Conservation (phyloP, 305 asterid genomes). For the Stenogyne calaminthoides region DNA sequence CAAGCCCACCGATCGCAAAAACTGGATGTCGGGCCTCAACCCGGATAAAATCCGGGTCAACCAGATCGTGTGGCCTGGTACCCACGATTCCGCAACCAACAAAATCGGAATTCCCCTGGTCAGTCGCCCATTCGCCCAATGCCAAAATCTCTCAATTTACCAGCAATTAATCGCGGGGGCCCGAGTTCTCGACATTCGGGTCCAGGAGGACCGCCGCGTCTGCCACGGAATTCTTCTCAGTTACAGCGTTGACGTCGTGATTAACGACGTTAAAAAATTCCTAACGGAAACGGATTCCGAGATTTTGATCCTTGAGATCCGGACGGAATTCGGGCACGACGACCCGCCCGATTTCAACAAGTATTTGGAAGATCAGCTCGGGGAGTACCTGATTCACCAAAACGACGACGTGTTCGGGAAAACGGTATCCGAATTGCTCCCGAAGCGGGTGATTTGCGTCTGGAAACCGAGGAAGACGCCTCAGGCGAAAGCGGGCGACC, state of each 20-base stretch:
- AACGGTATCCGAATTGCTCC: conserved; percentile 65
- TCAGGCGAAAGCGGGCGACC: conserved; percentile 59
- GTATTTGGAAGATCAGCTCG: conserved; percentile 65
- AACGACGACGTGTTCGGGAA: conserved; percentile 66
- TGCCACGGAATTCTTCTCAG: conserved; percentile 82
- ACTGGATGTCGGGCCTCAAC: conserved; percentile 72
- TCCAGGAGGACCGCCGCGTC: conserved; percentile 68
- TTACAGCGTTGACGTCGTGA: conserved; percentile 64
- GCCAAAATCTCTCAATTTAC: conserved; percentile 79
- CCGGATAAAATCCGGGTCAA: conserved; percentile 55
- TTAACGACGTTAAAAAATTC: conserved; percentile 62
- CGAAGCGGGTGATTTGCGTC: conserved; percentile 73
- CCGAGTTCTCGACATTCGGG: conserved; percentile 72
- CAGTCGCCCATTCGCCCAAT: conserved; percentile 77
- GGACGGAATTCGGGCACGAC: conserved; percentile 89
- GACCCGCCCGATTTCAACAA: conserved; percentile 79
- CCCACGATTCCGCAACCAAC: conserved; percentile 93
- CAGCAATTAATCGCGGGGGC: conserved; percentile 68
- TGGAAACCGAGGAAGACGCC: conserved; percentile 86
- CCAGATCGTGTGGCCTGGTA: conserved; percentile 96
- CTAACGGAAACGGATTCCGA: conserved; percentile 71
- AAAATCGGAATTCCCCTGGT: conserved; percentile 73
- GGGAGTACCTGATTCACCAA: conserved; percentile 62
- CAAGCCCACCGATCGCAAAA: conserved; percentile 59
- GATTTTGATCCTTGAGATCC: conserved; percentile 71